Conservation (phyloP, 345 rosid genomes). For the Hibiscus tridactylites region DNA sequence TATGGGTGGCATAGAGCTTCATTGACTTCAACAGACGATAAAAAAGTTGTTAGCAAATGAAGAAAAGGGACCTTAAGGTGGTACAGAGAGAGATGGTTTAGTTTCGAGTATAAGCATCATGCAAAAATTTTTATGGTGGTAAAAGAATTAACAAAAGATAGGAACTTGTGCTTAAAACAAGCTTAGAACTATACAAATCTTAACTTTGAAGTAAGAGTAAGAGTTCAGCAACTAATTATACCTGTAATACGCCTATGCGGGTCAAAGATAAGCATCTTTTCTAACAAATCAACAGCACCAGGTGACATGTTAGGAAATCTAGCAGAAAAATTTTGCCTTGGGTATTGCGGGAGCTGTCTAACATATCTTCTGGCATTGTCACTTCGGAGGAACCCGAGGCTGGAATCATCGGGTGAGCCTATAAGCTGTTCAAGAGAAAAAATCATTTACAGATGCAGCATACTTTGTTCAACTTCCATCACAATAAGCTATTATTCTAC, state of each 20-base stretch:
- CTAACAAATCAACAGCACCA: conserved; percentile 72
- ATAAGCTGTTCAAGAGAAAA: conserved; percentile 50
- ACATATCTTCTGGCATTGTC: conserved; percentile 97
- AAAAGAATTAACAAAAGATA: no score
- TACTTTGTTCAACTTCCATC: conserved; percentile 7
- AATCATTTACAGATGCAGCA: conserved; percentile 1
- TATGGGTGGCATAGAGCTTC: conserved; percentile 44
- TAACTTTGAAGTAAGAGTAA: background rate
- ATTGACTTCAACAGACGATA: conserved; percentile 50
- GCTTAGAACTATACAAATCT: background rate
- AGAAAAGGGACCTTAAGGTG: background rate
- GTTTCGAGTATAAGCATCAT: no score
- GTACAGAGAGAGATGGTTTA: no score
- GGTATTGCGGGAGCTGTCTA: conserved; percentile 92
- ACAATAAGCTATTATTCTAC: background rate
- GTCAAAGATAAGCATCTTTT: conserved; percentile 93
- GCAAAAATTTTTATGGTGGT: no score
- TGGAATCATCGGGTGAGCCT: conserved; percentile 94
- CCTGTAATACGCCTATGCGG: conserved; percentile 91
- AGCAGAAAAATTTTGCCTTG: conserved; percentile 66
- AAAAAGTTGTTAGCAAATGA: background rate
- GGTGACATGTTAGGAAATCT: conserved; percentile 66
- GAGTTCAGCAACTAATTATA: conserved; percentile 14
- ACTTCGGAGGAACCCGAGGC: conserved; percentile 93
- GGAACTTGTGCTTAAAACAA: no score